Conservation (phyloP, 75 land plant species). For the Cupressus sempervirens region DNA sequence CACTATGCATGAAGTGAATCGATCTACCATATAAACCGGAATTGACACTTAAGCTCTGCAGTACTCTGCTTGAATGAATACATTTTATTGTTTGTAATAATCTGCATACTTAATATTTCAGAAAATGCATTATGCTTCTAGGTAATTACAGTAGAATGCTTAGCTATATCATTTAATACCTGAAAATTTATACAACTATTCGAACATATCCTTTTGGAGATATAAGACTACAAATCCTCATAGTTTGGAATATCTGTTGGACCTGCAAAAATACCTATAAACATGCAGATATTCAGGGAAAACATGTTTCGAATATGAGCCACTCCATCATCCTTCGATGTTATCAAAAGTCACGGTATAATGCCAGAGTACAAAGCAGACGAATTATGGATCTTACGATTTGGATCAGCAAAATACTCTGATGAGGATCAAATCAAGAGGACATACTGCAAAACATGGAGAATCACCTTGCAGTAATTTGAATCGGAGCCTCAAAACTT, state of each 20-base stretch:
- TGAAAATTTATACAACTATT: not conserved
- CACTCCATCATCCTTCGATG: not conserved
- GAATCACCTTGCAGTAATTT: conserved; percentile 4
- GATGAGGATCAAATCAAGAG: not conserved
- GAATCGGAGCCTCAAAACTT: not conserved
- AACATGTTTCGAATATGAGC: too few species aligned
- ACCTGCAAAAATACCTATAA: not conserved
- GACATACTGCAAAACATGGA: not conserved
- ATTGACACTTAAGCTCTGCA: not conserved
- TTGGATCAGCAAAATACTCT: not conserved
- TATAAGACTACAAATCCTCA: not conserved
- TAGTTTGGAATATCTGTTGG: not conserved
- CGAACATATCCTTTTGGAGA: not conserved
- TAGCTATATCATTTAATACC: not conserved
- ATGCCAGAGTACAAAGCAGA: not conserved
- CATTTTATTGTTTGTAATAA: not conserved
- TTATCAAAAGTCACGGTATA: not conserved
- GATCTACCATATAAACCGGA: not conserved
- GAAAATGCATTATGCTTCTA: not conserved
- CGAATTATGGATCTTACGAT: not conserved
- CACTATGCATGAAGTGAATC: not conserved
- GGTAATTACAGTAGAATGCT: not conserved
- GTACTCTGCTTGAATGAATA: not conserved
- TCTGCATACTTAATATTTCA: not conserved
- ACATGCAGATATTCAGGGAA: not conserved